Percentiles rank a stretch among this genome's conserved stretches.
These are phyloP conservation scores for Hortiboletus campestris DNA, from an alignment of 768 basidiomycete species.

Conservation along the genomic window DNA sequence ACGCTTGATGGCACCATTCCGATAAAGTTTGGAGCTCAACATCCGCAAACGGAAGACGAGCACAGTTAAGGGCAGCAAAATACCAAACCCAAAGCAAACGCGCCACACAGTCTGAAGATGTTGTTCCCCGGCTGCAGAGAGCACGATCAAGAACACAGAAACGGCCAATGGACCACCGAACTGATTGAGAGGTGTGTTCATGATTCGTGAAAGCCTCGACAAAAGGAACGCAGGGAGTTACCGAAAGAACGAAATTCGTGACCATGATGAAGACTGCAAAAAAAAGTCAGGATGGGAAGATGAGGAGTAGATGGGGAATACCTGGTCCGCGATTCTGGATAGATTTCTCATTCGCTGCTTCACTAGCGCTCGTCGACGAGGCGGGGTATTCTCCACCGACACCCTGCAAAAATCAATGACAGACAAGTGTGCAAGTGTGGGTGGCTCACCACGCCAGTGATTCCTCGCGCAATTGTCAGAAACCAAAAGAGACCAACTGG, in stretches of 20 bases:
- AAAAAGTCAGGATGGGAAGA: background rate
- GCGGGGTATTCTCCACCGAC: constrained; percentile 80
- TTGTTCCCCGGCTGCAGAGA: constrained; percentile 62
- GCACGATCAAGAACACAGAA: constrained; percentile 63
- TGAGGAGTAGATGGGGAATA: constrained; percentile 21
- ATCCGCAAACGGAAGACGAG: constrained; percentile 73
- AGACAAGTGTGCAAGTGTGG: background rate
- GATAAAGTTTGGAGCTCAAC: constrained; percentile 64
- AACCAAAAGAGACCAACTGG: constrained; percentile 69
- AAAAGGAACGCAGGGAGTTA: constrained; percentile 27
- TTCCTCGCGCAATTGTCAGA: constrained; percentile 66
- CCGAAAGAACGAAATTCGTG: constrained; percentile 67
- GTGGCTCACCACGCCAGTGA: constrained; percentile 58
- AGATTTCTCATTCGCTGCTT: constrained; percentile 72
- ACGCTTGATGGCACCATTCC: constrained; percentile 65
- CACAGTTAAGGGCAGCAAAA: constrained; percentile 61
- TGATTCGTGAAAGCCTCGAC: background rate
- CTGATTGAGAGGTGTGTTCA: constrained; percentile 27
- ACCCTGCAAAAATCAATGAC: constrained; percentile 39
- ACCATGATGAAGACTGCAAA: constrained; percentile 67
- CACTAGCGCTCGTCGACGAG: constrained; percentile 64
- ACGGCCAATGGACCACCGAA: constrained; percentile 69
- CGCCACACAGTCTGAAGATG: constrained; percentile 68
- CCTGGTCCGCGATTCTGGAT: constrained; percentile 58
- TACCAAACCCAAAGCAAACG: constrained; percentile 63